Evolutionary conservation across 2,329 filamentous ascomycete species (phyloP).

Genomic region (Pyrenophora tritici-repentis): DNA sequence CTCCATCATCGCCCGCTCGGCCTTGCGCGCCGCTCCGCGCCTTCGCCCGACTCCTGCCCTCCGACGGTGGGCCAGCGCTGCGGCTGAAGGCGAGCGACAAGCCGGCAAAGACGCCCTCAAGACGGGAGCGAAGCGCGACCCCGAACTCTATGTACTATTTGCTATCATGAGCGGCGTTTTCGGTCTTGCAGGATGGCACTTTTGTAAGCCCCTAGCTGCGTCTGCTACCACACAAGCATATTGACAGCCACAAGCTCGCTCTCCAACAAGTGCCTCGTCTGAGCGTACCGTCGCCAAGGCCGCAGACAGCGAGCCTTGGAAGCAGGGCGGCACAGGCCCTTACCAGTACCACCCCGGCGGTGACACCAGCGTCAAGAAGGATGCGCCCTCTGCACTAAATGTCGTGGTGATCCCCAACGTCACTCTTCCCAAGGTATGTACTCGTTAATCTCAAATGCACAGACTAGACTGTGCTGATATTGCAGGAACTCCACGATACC

Average conservation of each 20-base stretch:
- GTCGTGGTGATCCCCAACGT: slow-evolving; percentile 93
- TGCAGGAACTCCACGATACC: slow-evolving; percentile 85
- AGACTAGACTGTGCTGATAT: slow-evolving; percentile 1
- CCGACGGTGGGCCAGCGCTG: slow-evolving; percentile 46
- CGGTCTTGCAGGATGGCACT: slow-evolving; percentile 86
- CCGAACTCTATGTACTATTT: slow-evolving; percentile 82
- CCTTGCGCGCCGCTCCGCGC: slow-evolving; percentile 54
- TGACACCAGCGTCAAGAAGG: slow-evolving; percentile 76
- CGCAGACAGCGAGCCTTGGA: slow-evolving; percentile 87
- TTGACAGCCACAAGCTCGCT: slow-evolving; percentile 64
- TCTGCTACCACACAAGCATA: background rate
- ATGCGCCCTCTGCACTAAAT: slow-evolving; percentile 94
- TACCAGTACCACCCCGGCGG: slow-evolving; percentile 77
- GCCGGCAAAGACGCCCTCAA: slow-evolving; percentile 57
- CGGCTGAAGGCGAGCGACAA: slow-evolving; percentile 53
- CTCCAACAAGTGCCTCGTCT: slow-evolving; percentile 82
- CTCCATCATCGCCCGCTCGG: slow-evolving; percentile 52
- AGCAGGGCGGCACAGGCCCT: slow-evolving; percentile 64
- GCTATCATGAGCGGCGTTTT: slow-evolving; percentile 90
- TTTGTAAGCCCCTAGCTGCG: slow-evolving; percentile 60
- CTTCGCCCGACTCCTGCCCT: slow-evolving; percentile 46
- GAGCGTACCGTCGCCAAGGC: slow-evolving; percentile 77
- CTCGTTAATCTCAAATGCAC: background rate
- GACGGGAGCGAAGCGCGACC: slow-evolving; percentile 70
- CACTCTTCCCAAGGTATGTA: slow-evolving; percentile 73